Evolutionary conservation across 805 yeast genomes (phyloP).

Genomic region (Starmerella vitae): DNA sequence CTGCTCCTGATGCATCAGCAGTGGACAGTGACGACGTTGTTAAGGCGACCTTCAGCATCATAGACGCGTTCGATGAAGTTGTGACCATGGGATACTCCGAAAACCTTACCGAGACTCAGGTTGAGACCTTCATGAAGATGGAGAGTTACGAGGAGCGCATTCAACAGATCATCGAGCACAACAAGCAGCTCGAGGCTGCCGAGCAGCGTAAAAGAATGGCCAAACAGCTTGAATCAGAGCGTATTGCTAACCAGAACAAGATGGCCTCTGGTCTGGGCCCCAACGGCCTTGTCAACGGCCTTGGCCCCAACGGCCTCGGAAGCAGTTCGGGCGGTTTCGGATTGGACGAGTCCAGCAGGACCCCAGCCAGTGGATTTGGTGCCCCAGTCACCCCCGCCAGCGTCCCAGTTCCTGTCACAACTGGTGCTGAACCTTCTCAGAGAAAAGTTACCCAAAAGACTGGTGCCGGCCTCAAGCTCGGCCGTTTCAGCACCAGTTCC

Average conservation of each 20-base stretch:
- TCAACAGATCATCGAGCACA: slow-evolving; percentile 92
- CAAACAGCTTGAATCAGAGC: slow-evolving; percentile 51
- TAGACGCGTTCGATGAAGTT: slow-evolving; percentile 89
- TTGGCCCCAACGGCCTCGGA: slow-evolving; percentile 6
- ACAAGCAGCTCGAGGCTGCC: slow-evolving; percentile 91
- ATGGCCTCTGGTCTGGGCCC: slow-evolving; percentile 18
- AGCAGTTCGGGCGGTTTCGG: slow-evolving; percentile 4
- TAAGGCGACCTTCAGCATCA: slow-evolving; percentile 72
- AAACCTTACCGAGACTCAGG: slow-evolving; percentile 65
- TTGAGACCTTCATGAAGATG: slow-evolving; percentile 84
- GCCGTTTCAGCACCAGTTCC: slow-evolving; percentile 32
- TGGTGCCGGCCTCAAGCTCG: slow-evolving; percentile 69
- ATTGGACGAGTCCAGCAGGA: neutral
- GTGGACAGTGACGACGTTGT: slow-evolving; percentile 68
- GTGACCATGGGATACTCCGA: slow-evolving; percentile 83
- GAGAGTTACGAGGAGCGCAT: slow-evolving; percentile 97
- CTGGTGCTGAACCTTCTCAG: neutral
- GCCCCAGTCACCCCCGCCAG: neutral
- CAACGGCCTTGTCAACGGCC: slow-evolving; percentile 4
- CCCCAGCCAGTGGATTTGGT: neutral
- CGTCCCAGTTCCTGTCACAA: neutral
- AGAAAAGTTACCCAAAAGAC: slow-evolving; percentile 15
- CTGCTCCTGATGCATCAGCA: slow-evolving; percentile 23
- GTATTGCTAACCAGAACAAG: slow-evolving; percentile 32
- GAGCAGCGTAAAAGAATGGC: slow-evolving; percentile 96